Evolutionary conservation across 371 early-diverging fungal species (phyloP), one percentile per base, ranked within the genome.

Genomic region (Thermomucor indicae-seudaticae): DNA sequence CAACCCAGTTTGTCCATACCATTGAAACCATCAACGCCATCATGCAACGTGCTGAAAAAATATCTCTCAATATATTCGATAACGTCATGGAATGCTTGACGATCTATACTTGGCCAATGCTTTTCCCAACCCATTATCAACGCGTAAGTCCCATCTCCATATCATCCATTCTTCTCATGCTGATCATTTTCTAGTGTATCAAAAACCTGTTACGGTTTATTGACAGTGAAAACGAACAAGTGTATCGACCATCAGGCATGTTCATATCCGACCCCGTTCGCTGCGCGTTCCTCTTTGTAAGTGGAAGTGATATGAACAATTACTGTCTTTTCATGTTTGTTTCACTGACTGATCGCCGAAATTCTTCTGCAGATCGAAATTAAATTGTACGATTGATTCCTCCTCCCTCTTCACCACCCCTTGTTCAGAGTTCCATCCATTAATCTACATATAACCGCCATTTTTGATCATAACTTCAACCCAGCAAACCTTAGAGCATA

Each of bases 241-340:
- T 40, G 10, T 76, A 76, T 49, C 58, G 65, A 47, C 53, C 59
- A 17, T 55, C 65, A n/a, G 51, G 64, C 11, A 43, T 70, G 8
- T 60, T 53, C 23, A 70, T 76, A 35, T 56, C 71, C 8, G 60
- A 67, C 49, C 77, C 77, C 20, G 72, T 76, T 19, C 67, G 68
- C 31, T 47, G 58, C 20, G 77, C 77, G 12, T 72, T 72, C 48
- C 65, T 76, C 11, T 76, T 70, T 64, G 77, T 72, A 66, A 66
- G 72, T 62, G 3, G 11, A 37, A 5, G 32, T 32, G 8, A 7
- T 32, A 8, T 32, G 32, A 16, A 5, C 37, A 37, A 3, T 19
- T 11, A 19, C 5, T 37, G 5, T 37, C 10, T 37, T 19, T n/a
- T n/a, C n/a, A n/a, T n/a, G n/a, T n/a, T n/a, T n/a, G n/a, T n/a